Evolutionary conservation across 1,284 basidiomycete species (phyloP).

Genomic region (Volvariella surrecta): DNA sequence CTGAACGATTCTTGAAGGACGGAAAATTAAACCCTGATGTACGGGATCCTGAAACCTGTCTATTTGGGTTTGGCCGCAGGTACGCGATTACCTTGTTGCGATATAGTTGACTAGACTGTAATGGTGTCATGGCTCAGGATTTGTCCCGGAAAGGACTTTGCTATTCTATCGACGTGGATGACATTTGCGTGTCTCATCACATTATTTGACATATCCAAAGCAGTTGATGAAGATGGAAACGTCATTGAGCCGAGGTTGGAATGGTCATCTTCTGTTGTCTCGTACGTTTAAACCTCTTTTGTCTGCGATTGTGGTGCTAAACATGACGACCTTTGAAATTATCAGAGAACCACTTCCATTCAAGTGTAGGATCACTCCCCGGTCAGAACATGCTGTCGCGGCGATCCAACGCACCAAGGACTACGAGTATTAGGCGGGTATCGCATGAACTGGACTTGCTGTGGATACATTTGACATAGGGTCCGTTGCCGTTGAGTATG

Average conservation of each 20-base stretch:
- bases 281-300: conserved; percentile 6
- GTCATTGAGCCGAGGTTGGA: not conserved
- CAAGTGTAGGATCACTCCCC: too few species aligned
- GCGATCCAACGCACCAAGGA: too few species aligned
- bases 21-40: conserved; percentile 19
- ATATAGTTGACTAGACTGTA: too few species aligned
- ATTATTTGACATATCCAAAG: conserved; percentile 27
- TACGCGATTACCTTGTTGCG: conserved; percentile 3
- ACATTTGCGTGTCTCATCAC: conserved; percentile 27
- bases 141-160: conserved; percentile 31
- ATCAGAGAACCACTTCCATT: too few species aligned
- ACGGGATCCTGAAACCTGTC: conserved; percentile 16
- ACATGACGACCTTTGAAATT: too few species aligned
- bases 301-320: too few species aligned
- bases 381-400: too few species aligned
- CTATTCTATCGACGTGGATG: conserved; percentile 27
- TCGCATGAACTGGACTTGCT: too few species aligned
- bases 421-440: too few species aligned
- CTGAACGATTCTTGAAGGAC: conserved; percentile 27
- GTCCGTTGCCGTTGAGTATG: too few species aligned
- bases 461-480: too few species aligned
- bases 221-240: conserved; percentile 18
- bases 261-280: conserved; percentile 10
- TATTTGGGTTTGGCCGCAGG: conserved; percentile 29
- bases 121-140: conserved; percentile 19